Conservation (phyloP, 2,329 filamentous ascomycete species). For the Sporothrix brunneoviolacea region DNA sequence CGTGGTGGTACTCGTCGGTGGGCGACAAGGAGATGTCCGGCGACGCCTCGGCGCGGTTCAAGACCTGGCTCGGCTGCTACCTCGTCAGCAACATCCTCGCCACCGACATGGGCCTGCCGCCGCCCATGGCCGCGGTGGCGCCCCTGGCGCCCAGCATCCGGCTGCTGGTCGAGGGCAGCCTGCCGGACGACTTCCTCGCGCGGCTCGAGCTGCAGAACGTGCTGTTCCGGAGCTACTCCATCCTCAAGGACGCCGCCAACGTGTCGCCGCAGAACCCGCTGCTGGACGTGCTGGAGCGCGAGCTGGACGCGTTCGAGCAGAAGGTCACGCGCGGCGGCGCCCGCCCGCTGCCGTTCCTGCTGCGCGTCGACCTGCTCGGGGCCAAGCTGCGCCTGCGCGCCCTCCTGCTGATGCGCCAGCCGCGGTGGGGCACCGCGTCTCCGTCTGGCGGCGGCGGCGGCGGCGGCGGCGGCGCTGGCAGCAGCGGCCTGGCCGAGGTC, state of each 20-base stretch:
- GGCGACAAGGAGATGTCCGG: background rate
- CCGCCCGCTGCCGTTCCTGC: background rate
- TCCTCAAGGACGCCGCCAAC: background rate
- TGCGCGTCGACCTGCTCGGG: background rate
- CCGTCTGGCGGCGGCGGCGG: background rate
- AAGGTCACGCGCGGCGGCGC: background rate
- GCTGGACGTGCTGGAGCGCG: background rate
- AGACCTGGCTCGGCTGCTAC: conserved; percentile 5
- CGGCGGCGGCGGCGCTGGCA: background rate
- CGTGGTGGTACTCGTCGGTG: conserved; percentile 2
- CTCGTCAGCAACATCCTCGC: background rate
- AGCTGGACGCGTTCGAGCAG: background rate
- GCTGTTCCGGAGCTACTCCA: background rate
- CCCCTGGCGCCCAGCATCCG: background rate
- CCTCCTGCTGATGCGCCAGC: background rate
- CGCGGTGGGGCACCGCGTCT: background rate
- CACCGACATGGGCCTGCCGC: conserved; percentile 2
- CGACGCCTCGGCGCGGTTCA: background rate
- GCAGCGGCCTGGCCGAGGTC: background rate
- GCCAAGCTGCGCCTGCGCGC: background rate
- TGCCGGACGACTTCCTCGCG: conserved; percentile 1
- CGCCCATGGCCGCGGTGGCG: background rate
- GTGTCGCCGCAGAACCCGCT: background rate
- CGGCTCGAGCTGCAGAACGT: conserved; percentile 1
- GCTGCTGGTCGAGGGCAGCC: background rate